A percentile compares a stretch with the other conserved stretches of the same genome.
Conservation (phyloP, 2,329 filamentous ascomycete genomes). For the Microdochium trichocladiopsis region DNA sequence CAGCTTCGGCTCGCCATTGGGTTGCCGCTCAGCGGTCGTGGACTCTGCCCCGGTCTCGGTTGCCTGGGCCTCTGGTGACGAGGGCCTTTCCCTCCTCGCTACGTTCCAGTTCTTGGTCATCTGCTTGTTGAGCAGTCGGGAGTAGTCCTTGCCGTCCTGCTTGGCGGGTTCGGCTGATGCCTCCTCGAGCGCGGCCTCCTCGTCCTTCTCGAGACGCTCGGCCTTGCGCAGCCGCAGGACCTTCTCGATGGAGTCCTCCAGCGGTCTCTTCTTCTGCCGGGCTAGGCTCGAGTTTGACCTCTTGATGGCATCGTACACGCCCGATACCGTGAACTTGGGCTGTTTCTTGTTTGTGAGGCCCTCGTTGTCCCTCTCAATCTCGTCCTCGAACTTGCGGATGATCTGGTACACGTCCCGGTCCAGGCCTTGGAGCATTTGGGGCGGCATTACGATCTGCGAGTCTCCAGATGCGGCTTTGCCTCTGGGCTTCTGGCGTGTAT, state of each 20-base stretch:
- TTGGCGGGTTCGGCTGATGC: slow-evolving; percentile 14
- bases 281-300: slow-evolving; percentile 81
- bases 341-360: slow-evolving; percentile 13
- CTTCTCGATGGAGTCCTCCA: slow-evolving; percentile 81
- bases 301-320: slow-evolving; percentile 74
- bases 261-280: slow-evolving; percentile 69
- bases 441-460: slow-evolving; percentile 24
- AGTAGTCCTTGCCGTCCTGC: slow-evolving; percentile 19
- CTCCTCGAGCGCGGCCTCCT: slow-evolving; percentile 19
- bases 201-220: slow-evolving; percentile 43
- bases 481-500: not conserved
- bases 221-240: slow-evolving; percentile 70
- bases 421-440: slow-evolving; percentile 42
- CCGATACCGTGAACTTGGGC: slow-evolving; percentile 47
- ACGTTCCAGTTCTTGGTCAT: slow-evolving; percentile 33
- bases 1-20: slow-evolving; percentile 57
- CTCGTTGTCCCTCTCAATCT: slow-evolving; percentile 41
- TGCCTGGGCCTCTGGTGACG: slow-evolving; percentile 11
- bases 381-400: slow-evolving; percentile 68
- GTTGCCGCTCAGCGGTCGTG: slow-evolving; percentile 38
- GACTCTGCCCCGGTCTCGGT: slow-evolving; percentile 15
- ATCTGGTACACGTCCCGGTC: slow-evolving; percentile 74
- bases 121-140: slow-evolving; percentile 29
- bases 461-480: too few relatives aligned
- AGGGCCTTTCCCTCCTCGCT: slow-evolving; percentile 9